These are phyloP conservation scores for Kernera saxatilis DNA, from an alignment of 345 rosid species.

Conservation along the genomic window DNA sequence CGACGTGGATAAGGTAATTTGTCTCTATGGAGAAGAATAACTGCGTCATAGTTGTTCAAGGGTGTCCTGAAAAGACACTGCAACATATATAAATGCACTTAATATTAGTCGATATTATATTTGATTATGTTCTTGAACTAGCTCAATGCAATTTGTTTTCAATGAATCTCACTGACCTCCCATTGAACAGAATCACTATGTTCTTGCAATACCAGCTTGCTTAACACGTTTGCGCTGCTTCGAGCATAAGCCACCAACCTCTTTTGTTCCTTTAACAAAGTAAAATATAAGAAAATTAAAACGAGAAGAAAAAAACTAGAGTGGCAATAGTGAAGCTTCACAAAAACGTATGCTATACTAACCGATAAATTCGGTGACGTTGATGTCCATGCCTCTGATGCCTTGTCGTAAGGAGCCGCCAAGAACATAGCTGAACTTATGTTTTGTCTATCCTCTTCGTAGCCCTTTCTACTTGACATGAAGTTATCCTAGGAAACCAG, in stretches of 20 bases:
- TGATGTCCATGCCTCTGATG: constrained; percentile 90
- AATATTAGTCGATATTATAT: not conserved
- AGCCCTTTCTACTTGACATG: constrained; percentile 53
- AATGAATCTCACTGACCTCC: constrained; percentile 59
- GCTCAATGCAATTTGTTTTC: not conserved
- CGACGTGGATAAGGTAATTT: constrained; percentile 64
- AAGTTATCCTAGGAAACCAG: constrained; percentile 51
- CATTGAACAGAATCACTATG: constrained; percentile 54
- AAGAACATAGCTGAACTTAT: constrained; percentile 70
- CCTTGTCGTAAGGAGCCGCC: constrained; percentile 82
- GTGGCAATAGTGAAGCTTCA: too few species aligned
- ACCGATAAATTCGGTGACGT: constrained; percentile 64
- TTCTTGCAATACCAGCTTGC: constrained; percentile 54
- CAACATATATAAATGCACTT: constrained; percentile 16
- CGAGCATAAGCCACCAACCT: constrained; percentile 87
- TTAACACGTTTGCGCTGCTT: constrained; percentile 76
- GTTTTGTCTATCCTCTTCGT: constrained; percentile 44
- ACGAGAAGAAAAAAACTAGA: not conserved
- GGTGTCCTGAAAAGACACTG: constrained; percentile 94
- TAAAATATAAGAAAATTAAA: not conserved
- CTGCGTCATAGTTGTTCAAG: constrained; percentile 78
- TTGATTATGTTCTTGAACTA: not conserved
- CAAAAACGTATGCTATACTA: constrained; percentile 28
- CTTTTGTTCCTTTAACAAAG: constrained; percentile 57
- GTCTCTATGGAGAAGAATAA: constrained; percentile 77